Evolutionary conservation across 306 rosid genomes (phyloP), one percentile per base, ranked within the genome.

Genomic region (Phaseolus lunatus): DNA sequence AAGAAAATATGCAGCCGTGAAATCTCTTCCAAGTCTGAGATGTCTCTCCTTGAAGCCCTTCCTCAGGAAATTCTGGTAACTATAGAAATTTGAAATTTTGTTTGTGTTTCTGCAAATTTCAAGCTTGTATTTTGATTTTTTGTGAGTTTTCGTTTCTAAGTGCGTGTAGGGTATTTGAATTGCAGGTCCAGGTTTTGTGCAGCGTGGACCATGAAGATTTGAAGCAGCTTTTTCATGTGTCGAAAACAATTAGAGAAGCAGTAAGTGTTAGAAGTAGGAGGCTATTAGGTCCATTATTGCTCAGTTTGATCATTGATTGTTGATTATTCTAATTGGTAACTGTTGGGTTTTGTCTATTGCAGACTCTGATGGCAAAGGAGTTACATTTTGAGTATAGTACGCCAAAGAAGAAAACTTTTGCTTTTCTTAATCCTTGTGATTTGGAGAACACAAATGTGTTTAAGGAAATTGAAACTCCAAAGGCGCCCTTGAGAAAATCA

Each of bases 161-260:
- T 5, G 9, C 16, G 31, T 14, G 3, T 65, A 29, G 33, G 22
- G 9, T 65, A 18, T 70, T 74, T 68, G 66, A 77, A 44, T 79
- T 35, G 56, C 82, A 94, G 98, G 41, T 94, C 15, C 77, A 74
- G 77, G 74, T 94, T 24, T 41, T 91, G 31, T 85, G 92, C 43
- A 85, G 94, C 19, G 97, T 91, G 6, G 87, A 91, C 1, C 98
- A 94, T 73, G 88, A 88, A 18, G 98, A 94, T 82, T 75, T 94
- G 79, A 66, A 84, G 47, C 89, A 89, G 80, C 97, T 94, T 50
- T 62, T 80, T 75, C 87, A 58, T 19, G 92, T 94, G 5, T 91
- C 98, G 0, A 94, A 82, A 78, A 8, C 76, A 1, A 79, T 91
- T 33, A 83, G 82, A 63, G 91, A 88, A 83, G 96, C 90, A 7